These are phyloP conservation scores for Talaromyces proteolyticus DNA, from an alignment of 495 filamentous ascomycete species.

Conservation along the genomic window DNA sequence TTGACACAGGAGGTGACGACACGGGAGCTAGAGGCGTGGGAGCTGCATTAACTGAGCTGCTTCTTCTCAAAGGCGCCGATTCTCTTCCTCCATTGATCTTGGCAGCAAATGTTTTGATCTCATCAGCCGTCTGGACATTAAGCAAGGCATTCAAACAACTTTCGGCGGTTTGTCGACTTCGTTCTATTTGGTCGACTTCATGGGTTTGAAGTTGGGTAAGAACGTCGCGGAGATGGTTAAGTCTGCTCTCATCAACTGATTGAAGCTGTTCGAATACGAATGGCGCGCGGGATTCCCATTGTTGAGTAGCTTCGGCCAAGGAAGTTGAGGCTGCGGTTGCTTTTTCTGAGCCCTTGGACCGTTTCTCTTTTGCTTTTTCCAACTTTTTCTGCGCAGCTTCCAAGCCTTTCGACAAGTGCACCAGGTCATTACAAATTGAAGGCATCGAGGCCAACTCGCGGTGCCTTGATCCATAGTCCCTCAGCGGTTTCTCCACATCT, in stretches of 20 bases:
- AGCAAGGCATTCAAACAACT: constrained; percentile 78
- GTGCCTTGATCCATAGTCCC: constrained; percentile 63
- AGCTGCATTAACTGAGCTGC: constrained; percentile 13
- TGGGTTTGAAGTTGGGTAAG: constrained; percentile 91
- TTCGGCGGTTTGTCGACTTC: constrained; percentile 69
- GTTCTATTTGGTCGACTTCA: constrained; percentile 82
- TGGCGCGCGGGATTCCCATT: constrained; percentile 95
- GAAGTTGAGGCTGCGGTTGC: constrained; percentile 69
- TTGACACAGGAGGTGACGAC: constrained; percentile 9
- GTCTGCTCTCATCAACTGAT: constrained; percentile 78
- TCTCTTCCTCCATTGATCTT: constrained; percentile 32
- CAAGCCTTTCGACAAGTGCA: constrained; percentile 74
- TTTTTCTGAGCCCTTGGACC: constrained; percentile 72
- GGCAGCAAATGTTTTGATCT: constrained; percentile 80
- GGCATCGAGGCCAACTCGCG: constrained; percentile 81
- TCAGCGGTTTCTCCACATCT: constrained; percentile 83
- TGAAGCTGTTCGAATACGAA: constrained; percentile 95
- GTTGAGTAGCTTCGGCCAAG: constrained; percentile 68
- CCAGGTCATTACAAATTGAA: constrained; percentile 75
- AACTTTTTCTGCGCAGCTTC: constrained; percentile 80
- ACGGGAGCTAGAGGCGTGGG: constrained; percentile 5
- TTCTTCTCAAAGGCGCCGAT: constrained; percentile 9
- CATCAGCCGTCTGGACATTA: constrained; percentile 80
- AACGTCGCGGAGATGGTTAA: constrained; percentile 88
- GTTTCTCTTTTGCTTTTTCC: constrained; percentile 78